These are phyloP conservation scores for Penicillium brasilianum DNA, from an alignment of 2,329 filamentous ascomycete species.

Conservation along the genomic window DNA sequence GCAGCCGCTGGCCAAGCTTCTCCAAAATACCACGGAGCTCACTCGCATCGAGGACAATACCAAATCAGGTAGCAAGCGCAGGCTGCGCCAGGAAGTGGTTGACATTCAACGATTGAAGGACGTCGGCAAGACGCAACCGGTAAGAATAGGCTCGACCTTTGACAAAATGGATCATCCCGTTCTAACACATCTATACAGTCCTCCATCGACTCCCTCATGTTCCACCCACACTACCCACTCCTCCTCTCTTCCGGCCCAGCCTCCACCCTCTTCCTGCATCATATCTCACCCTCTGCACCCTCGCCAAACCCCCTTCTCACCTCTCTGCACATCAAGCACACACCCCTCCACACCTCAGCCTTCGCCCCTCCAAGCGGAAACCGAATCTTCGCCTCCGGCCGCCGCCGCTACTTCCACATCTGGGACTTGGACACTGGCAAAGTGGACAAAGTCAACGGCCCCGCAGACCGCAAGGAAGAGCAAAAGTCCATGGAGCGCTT, in stretches of 20 bases:
- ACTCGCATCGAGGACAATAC: constrained; percentile 57
- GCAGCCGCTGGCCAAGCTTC: constrained; percentile 77
- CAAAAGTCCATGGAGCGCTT: constrained; percentile 92
- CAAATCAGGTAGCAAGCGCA: constrained; percentile 64
- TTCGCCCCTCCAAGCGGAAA: constrained; percentile 76
- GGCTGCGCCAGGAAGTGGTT: constrained; percentile 82
- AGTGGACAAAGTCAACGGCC: constrained; percentile 81
- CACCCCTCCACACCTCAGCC: constrained; percentile 80
- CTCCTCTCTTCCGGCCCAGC: constrained; percentile 87
- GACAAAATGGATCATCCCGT: not conserved
- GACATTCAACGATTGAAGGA: constrained; percentile 90
- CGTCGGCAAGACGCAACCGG: constrained; percentile 75
- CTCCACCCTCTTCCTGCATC: constrained; percentile 85
- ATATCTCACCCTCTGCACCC: constrained; percentile 77
- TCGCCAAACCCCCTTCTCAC: constrained; percentile 88
- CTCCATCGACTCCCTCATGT: constrained; percentile 79
- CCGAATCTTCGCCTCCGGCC: constrained; percentile 85
- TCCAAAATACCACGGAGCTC: constrained; percentile 75
- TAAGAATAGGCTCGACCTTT: constrained; percentile 40
- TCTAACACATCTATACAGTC: constrained; percentile 50
- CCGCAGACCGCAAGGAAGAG: constrained; percentile 71
- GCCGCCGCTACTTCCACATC: constrained; percentile 88
- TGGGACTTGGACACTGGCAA: constrained; percentile 85
- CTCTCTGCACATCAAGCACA: constrained; percentile 81
- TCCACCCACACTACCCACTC: constrained; percentile 87